phyloP scores from a whole-genome alignment of 2,329 filamentous ascomycete species.

The Cordyceps cicadae region DNA sequence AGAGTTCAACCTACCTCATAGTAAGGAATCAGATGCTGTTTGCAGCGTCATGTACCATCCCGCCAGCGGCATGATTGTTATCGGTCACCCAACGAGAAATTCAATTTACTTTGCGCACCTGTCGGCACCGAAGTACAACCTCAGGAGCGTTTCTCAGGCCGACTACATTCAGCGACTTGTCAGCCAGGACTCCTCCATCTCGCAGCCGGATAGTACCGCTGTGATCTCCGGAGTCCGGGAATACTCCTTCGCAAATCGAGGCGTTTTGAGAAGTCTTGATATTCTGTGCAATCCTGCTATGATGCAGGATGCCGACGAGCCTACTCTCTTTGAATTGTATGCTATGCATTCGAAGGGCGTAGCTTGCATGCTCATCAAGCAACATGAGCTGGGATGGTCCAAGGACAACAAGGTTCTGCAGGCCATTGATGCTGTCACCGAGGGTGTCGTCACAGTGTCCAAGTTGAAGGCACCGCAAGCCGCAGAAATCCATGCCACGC shows the following conservation, averaged over 20 bases:
- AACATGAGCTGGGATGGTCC: constrained; percentile 85
- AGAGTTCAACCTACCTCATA: constrained; percentile 91
- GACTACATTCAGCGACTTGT: constrained; percentile 75
- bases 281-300: constrained; percentile 68
- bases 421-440: constrained; percentile 65
- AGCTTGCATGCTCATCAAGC: constrained; percentile 79
- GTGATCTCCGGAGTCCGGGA: constrained; percentile 96
- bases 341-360: constrained; percentile 96
- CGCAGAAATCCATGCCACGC: constrained; percentile 22
- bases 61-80: constrained; percentile 81
- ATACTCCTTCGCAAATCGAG: constrained; percentile 82
- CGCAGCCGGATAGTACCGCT: constrained; percentile 85
- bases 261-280: constrained; percentile 80
- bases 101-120: constrained; percentile 96
- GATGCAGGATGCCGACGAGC: constrained; percentile 56
- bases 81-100: constrained; percentile 93
- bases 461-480: constrained; percentile 53
- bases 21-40: constrained; percentile 93
- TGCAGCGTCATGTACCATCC: constrained; percentile 96
- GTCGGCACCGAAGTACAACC: constrained; percentile 85
- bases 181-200: constrained; percentile 61
- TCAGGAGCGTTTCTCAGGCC: constrained; percentile 77
- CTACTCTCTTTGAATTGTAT: constrained; percentile 85
- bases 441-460: constrained; percentile 65
- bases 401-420: constrained; percentile 80